Base-by-base conservation (phyloP, 2,329 filamentous ascomycete genomes). In the Fulvia fulva region DNA sequence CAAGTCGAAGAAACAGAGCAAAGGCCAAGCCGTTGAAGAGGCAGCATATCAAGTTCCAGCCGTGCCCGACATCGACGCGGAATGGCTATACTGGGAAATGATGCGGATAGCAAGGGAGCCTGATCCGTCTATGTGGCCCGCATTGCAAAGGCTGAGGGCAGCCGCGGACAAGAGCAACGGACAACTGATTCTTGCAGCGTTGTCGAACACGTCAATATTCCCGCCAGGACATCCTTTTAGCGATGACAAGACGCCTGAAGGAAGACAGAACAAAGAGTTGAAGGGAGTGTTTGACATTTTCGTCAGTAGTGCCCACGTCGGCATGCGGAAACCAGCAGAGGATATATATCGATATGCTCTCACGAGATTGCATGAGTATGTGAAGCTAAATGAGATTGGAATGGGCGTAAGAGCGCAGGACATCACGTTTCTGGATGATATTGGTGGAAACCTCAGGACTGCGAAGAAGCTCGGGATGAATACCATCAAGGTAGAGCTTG, bases 201-300 rank as follows among this genome's bases (percentile, higher is more conserved):
- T 97, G 63, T 92, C 88, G 67, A 97, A 99, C 71, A 97, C 94
- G 0, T 85, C 94, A 25, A 87, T 91, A 23, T 97, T 95, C 68
- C 93, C 92, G 0, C 79, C 82, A 0, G 87, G 82, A 0, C 90
- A 97, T 69, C 77, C 81, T 23, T 87, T 90, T 58, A 81, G 87
- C 64, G 76, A 78, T 44, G 76, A 80, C 0, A 63, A 64, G 1
- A 67, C 75, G 5, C 74, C 74, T 34, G 72, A 74, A 3, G 75
- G 73, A 7, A 70, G 68, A 5, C 61, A 77, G 5, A 67, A 72
- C 37, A 58, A 61, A 28, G 85, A 88, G 0, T 75, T 95, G 2
- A 81, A 83, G 55, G 75, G 77, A 0, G 70, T 87, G 5, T 97
- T 99, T 69, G 91, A 97, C 70, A 83, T 97, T 16, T 97, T 95